Percentiles rank a stretch among this genome's conserved stretches.
Conservation (phyloP, 2,329 filamentous ascomycete species). For the Emergomyces orientalis region DNA sequence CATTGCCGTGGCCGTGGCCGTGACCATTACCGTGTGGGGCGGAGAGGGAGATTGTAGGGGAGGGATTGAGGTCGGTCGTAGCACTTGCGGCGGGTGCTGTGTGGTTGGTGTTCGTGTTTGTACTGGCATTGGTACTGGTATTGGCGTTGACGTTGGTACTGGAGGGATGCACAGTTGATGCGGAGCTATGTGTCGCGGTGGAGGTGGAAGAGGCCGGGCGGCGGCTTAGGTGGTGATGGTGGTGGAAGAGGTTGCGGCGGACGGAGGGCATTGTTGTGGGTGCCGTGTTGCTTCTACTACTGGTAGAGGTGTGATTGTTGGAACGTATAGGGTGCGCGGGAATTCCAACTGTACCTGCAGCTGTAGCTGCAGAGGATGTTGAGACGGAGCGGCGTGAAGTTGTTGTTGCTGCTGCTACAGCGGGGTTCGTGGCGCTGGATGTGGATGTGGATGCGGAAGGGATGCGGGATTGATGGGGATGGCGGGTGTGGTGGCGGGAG, state of each 20-base stretch:
- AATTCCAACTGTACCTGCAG: neutral
- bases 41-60: neutral
- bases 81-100: neutral
- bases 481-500: neutral
- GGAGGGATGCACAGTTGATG: neutral
- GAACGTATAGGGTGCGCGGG: neutral
- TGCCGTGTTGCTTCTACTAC: neutral
- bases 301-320: neutral
- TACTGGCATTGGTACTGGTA: neutral
- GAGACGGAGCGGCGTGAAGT: slow-evolving; percentile 1
- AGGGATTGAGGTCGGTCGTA: slow-evolving; percentile 4
- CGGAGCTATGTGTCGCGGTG: slow-evolving; percentile 3
- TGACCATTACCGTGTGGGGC: neutral
- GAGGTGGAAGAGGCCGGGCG: slow-evolving; percentile 28
- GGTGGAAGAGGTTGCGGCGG: slow-evolving; percentile 38
- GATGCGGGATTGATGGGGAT: neutral
- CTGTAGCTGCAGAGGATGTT: neutral
- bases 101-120: neutral
- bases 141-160: neutral
- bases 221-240: slow-evolving; percentile 35
- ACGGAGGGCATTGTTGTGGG: slow-evolving; percentile 26
- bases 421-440: slow-evolving; percentile 31
- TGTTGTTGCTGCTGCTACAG: slow-evolving; percentile 8
- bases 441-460: slow-evolving; percentile 17
- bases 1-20: neutral